These are phyloP conservation scores for Bruguiera sexangula DNA, from an alignment of 345 rosid genomes.

Conservation along the genomic window DNA sequence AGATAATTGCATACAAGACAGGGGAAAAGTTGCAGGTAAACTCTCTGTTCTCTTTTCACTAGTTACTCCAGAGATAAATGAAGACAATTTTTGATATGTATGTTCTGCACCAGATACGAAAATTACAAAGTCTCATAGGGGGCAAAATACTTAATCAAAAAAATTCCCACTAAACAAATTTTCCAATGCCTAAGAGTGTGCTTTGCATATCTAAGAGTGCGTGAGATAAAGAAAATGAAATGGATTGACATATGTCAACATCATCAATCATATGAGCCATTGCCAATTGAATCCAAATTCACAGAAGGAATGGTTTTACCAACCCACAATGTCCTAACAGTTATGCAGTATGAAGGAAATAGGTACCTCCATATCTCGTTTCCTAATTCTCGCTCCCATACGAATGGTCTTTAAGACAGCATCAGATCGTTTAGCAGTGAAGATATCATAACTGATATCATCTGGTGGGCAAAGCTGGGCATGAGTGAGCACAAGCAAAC, in stretches of 20 bases:
- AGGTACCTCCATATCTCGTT: slow-evolving; percentile 53
- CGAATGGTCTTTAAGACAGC: slow-evolving; percentile 60
- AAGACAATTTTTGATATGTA: background rate
- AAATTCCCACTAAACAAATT: background rate
- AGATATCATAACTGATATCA: slow-evolving; percentile 58
- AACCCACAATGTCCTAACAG: too few relatives aligned
- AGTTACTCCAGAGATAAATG: background rate
- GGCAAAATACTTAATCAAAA: background rate
- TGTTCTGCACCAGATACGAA: background rate
- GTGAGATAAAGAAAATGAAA: background rate
- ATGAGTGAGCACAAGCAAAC: slow-evolving; percentile 80
- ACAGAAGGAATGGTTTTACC: background rate
- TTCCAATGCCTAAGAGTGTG: background rate
- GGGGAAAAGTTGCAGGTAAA: background rate
- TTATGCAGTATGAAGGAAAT: background rate
- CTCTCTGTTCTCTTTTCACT: background rate
- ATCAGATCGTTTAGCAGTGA: slow-evolving; percentile 62
- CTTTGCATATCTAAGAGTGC: too few relatives aligned
- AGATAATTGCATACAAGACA: background rate
- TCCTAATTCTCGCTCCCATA: slow-evolving; percentile 52
- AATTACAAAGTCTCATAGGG: background rate
- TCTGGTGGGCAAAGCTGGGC: slow-evolving; percentile 85
- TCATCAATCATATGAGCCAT: background rate
- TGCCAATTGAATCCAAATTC: background rate
- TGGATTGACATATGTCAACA: background rate